A percentile compares a stretch with the other conserved stretches of the same genome.
Evolutionary conservation across 108 stramenopile species (phyloP).

Genomic region (Skeletonema costatum): DNA sequence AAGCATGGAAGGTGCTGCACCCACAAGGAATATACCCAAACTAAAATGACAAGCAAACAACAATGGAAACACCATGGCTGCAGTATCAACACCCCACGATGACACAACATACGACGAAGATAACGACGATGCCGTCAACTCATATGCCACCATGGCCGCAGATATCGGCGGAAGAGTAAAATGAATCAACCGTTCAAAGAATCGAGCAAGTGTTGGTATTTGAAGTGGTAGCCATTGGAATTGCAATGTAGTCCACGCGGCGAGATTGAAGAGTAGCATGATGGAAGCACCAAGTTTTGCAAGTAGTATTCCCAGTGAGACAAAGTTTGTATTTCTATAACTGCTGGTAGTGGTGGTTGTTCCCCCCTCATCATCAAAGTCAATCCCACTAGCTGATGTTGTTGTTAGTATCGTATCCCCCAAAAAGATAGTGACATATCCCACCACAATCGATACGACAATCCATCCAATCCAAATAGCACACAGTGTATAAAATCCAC

Average conservation of each 20-base stretch:
- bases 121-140: conserved; percentile 13
- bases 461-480: conserved; percentile 60
- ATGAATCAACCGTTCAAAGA: conserved; percentile 61
- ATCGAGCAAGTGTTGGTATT: conserved; percentile 38
- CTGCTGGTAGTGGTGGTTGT: neutral
- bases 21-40: conserved; percentile 53
- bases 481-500: conserved; percentile 26
- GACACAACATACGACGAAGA: conserved; percentile 27
- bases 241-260: conserved; percentile 65
- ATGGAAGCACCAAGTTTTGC: conserved; percentile 13
- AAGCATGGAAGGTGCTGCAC: conserved; percentile 40
- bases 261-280: conserved; percentile 27
- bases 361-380: conserved; percentile 22
- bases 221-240: conserved; percentile 57
- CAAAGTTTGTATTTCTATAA: neutral
- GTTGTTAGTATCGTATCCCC: conserved; percentile 35
- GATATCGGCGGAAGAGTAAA: conserved; percentile 54
- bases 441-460: conserved; percentile 47
- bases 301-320: neutral
- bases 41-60: conserved; percentile 60
- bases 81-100: conserved; percentile 53
- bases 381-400: conserved; percentile 23
- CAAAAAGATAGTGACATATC: conserved; percentile 42
- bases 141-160: conserved; percentile 49
- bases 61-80: conserved; percentile 51